Evolutionary conservation across 2,329 filamentous ascomycete species (phyloP), one percentile per base, ranked within the genome.

Genomic region (Fusarium verticillioides): DNA sequence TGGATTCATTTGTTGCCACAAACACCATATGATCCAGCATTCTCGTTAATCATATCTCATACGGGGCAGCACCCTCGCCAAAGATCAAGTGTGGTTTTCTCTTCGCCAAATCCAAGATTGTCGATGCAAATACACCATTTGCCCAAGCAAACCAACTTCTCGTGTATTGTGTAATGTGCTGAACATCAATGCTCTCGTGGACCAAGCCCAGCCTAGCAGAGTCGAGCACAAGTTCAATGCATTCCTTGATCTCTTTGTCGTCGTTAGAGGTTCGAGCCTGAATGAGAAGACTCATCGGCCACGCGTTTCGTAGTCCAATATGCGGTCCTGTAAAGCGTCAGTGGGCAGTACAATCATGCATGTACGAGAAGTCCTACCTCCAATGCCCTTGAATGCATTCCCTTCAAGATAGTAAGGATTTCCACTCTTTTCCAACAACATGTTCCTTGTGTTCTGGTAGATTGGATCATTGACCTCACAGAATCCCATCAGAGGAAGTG

Each of bases 131-230:
- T 16, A 99, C 94, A 2, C 94, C 96, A 77, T 99, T 99, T 16
- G 96, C 96, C 96, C 95, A 98, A 5, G 96, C 94, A 81, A 98
- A 98, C 96, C 96, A 98, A 79, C 93, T 94, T 73, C 95, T 87
- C 4, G 96, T 98, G 81, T 96, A 98, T 28, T 85, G 84, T n/a
- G 73, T 69, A 5, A 84, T 76, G 44, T 83, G 79, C 69, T 96
- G 91, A 9, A 98, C 96, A 78, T 97, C 90, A 44, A 99, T 90
- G 77, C 94, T 97, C 84, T 99, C 96, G 78, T 99, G 96, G 4
- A 99, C 87, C 54, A 99, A 84, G 0, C 96, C 96, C 15, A 97
- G 86, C 59, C 86, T 87, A 69, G 93, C 93, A 4, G 93, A 93
- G 68, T 90, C 87, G 67, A 96, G 90, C 43, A 99, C 96, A 37